phyloP scores from a whole-genome alignment of 257 asterid species.

The Parsonsia alboflavescens region DNA sequence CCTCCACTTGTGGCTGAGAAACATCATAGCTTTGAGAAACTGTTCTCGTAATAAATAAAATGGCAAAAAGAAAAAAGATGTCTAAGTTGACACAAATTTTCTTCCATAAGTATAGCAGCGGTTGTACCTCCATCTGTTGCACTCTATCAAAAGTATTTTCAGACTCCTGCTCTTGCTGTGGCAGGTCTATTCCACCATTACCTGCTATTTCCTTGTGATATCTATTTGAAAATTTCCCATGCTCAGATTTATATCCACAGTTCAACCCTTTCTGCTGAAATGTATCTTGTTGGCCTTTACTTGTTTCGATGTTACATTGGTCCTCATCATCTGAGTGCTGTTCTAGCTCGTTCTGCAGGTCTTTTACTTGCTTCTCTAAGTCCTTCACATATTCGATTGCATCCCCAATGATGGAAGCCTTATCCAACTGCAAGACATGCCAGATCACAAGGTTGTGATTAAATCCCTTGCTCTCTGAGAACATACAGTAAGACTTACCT shows the following conservation, averaged over 20 bases:
- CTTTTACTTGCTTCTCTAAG: slow-evolving; percentile 58
- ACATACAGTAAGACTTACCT: slow-evolving; percentile 32
- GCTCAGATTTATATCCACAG: slow-evolving; percentile 30
- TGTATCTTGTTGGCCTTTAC: slow-evolving; percentile 18
- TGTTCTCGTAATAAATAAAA: background rate
- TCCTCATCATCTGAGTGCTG: slow-evolving; percentile 59
- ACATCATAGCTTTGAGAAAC: background rate
- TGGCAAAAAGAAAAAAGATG: background rate
- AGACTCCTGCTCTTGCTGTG: slow-evolving; percentile 27
- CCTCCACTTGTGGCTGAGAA: slow-evolving; percentile 95
- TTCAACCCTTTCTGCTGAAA: slow-evolving; percentile 28
- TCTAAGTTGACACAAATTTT: background rate
- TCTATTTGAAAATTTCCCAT: slow-evolving; percentile 24
- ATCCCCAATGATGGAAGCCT: slow-evolving; percentile 88
- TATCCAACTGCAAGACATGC: slow-evolving; percentile 50
- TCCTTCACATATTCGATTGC: slow-evolving; percentile 81
- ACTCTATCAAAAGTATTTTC: slow-evolving; percentile 41
- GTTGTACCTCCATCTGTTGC: slow-evolving; percentile 91
- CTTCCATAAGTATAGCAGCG: background rate
- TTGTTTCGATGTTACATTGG: slow-evolving; percentile 18
- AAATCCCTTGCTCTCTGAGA: background rate
- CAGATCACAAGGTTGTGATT: background rate
- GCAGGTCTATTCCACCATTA: slow-evolving; percentile 18
- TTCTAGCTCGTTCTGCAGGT: slow-evolving; percentile 65
- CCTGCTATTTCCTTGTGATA: slow-evolving; percentile 29